Conservation (phyloP, 83 land plant genomes). For the Picea abies region DNA sequence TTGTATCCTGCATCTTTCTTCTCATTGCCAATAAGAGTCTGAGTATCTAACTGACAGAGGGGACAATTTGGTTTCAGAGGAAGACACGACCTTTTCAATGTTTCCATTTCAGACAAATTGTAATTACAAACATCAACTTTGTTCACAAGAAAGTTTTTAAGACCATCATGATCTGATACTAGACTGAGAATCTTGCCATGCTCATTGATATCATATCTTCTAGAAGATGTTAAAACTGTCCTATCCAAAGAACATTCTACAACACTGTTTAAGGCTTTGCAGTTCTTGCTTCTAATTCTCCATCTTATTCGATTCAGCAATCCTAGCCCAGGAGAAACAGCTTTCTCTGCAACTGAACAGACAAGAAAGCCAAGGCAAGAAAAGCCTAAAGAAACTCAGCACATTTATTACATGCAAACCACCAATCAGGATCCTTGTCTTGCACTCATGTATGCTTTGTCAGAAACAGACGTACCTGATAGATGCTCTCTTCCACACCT, state of each 20-base stretch:
- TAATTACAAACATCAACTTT: constrained; percentile 10
- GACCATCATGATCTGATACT: not conserved
- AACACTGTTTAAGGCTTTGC: constrained; percentile 8
- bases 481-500: constrained; percentile 26
- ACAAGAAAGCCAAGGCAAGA: constrained; percentile 6
- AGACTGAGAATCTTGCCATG: not conserved
- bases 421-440: not conserved
- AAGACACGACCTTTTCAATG: not conserved
- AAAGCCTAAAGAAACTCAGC: not conserved
- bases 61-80: not conserved
- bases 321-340: not conserved
- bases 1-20: not conserved
- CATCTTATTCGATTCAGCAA: constrained; percentile 5
- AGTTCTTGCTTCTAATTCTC: constrained; percentile 2
- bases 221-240: constrained; percentile 1
- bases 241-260: constrained; percentile 6
- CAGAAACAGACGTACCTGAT: constrained; percentile 2
- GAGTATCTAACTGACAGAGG: not conserved
- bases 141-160: constrained; percentile 6
- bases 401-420: not conserved
- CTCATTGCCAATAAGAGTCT: constrained; percentile 3
- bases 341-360: constrained; percentile 8
- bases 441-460: not conserved
- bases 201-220: not conserved
- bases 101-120: constrained; percentile 1